These are phyloP conservation scores for Leccinum aurantiacum DNA, from an alignment of 768 basidiomycete genomes.

Conservation along the genomic window DNA sequence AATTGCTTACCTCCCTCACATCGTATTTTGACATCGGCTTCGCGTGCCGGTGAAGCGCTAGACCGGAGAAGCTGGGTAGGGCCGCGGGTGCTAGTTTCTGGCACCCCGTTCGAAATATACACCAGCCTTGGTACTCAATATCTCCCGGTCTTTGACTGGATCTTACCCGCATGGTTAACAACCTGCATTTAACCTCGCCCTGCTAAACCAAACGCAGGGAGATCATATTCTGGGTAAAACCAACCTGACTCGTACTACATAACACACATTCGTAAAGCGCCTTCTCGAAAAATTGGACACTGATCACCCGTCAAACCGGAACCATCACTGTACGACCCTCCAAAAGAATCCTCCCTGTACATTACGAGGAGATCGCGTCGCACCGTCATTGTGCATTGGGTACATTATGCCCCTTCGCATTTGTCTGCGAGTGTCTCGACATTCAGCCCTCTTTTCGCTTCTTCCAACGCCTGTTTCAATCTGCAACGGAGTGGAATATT, in stretches of 20 bases:
- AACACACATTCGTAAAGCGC: neutral
- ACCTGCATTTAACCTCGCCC: neutral
- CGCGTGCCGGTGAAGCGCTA: neutral
- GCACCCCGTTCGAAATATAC: neutral
- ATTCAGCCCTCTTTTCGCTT: neutral
- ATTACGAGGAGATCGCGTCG: neutral
- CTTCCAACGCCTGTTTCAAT: neutral
- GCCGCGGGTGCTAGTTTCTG: neutral
- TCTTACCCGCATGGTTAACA: too few relatives aligned
- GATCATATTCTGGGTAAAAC: neutral
- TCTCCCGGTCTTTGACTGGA: neutral
- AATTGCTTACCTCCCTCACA: neutral
- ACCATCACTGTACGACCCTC: neutral
- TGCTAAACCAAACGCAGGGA: neutral
- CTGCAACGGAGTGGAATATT: neutral
- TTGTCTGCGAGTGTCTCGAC: neutral
- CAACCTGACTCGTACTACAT: neutral
- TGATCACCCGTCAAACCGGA: neutral
- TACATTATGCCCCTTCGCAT: neutral
- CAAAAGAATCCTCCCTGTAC: neutral
- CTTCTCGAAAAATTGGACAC: neutral
- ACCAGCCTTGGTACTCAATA: neutral
- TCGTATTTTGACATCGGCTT: neutral
- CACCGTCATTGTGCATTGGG: neutral
- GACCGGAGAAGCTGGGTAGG: neutral